Percentiles rank a stretch among this genome's conserved stretches.
These are phyloP conservation scores for Paratinospora sagittata DNA, from an alignment of 164 flowering plant species.

Conservation along the genomic window DNA sequence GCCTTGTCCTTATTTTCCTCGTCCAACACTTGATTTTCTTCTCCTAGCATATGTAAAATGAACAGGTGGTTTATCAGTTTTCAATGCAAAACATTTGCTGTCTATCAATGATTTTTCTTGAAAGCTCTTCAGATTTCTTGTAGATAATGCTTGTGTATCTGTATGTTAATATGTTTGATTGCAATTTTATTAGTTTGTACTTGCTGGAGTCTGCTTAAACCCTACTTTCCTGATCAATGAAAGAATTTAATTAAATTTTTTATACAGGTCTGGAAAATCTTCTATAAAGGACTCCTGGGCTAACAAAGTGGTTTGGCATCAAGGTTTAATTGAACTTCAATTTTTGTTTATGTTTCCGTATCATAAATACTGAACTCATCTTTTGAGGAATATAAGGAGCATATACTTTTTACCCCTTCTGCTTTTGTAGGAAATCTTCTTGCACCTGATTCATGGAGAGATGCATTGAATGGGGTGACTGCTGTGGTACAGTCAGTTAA, in stretches of 20 bases:
- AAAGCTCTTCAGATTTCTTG: too few relatives aligned
- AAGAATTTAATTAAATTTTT: neutral
- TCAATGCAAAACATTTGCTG: too few relatives aligned
- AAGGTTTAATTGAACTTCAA: conserved; percentile 39
- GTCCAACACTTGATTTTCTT: too few relatives aligned
- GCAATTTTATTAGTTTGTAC: neutral
- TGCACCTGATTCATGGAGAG: conserved; percentile 58
- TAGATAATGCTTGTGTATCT: neutral
- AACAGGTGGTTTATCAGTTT: too few relatives aligned
- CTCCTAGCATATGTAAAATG: too few relatives aligned
- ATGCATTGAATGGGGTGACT: conserved; percentile 71
- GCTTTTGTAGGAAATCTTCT: conserved; percentile 64
- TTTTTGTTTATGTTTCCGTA: neutral
- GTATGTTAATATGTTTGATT: neutral
- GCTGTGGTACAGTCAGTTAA: conserved; percentile 45
- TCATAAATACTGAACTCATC: neutral
- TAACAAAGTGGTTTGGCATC: conserved; percentile 61
- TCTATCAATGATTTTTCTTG: too few relatives aligned
- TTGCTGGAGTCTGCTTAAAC: neutral
- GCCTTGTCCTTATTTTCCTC: too few relatives aligned
- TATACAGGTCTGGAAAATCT: conserved; percentile 73
- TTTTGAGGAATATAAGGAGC: neutral
- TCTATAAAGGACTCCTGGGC: conserved; percentile 74
- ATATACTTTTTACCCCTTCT: neutral
- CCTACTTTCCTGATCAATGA: neutral